Base-by-base conservation (phyloP, 495 filamentous ascomycete genomes). In the Neurospora sp. region DNA sequence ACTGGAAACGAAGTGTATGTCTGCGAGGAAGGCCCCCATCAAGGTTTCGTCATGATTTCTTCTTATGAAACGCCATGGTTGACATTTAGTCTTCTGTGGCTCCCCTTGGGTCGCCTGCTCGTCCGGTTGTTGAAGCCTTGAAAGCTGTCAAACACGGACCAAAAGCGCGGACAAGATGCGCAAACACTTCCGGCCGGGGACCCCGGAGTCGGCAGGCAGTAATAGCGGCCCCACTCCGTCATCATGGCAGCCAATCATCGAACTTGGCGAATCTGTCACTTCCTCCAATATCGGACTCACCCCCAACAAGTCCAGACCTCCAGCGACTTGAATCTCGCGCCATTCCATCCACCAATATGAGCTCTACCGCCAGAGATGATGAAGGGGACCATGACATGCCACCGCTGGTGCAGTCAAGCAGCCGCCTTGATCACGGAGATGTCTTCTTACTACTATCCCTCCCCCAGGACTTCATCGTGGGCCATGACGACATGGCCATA, bases 401-500 rank as follows among this genome's bases (percentile, higher is more conserved):
- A 35, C 31, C 27, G 27, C 31, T 66, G 14, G 27, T 27, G 14
- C 54, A 35, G 54, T 35, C 54, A 35, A 66, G 27, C 54, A 39
- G 49, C 16, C 75, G 73, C 42, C 80, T 79, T 60, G 69, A 69
- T 1, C 74, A 77, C 4, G 83, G 86, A n/a, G 85, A 87, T 73
- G 79, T 84, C 54, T 78, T 89, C 35, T 75, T 85, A 7, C 72
- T 84, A 20, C 69, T 83, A 4, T 82, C 81, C 38, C 75, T 89
- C 12, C 85, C 85, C 0, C 71, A 74, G 4, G 73, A 80, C 37
- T 83, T 83, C 71, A 78, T 83, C 16, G 73, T 88, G 11, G 87
- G 87, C 27, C 84, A 83, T 74, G 87, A 89, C 72, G 74, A 78
- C 37, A 77, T 82, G 42, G 79, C 80, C 42, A 80, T 88, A 72